A percentile compares a stretch with the other conserved stretches of the same genome.
Conservation (phyloP, 345 rosid genomes). For the Excoecaria agallocha region DNA sequence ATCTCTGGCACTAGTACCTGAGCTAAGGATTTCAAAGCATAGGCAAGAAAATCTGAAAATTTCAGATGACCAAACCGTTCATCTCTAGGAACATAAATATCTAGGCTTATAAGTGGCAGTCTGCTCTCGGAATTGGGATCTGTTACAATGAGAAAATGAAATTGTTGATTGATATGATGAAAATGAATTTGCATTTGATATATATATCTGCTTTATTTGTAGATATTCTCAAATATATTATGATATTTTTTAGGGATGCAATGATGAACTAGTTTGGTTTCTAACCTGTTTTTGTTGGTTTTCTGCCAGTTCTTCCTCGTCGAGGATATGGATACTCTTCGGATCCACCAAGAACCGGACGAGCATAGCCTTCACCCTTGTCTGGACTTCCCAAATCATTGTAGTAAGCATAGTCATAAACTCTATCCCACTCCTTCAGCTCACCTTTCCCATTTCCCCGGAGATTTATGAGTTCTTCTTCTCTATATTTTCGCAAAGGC, state of each 20-base stretch:
- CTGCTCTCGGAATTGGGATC: conserved; percentile 68
- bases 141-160: conserved; percentile 23
- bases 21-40: conserved; percentile 61
- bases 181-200: neutral
- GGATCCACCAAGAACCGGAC: conserved; percentile 80
- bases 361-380: conserved; percentile 47
- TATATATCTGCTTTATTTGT: too few relatives aligned
- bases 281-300: conserved; percentile 60
- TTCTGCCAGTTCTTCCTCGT: conserved; percentile 81
- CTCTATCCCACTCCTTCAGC: conserved; percentile 91
- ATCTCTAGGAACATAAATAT: conserved; percentile 88
- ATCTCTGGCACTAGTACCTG: conserved; percentile 71
- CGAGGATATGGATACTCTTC: conserved; percentile 70
- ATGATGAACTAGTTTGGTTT: neutral
- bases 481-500: conserved; percentile 55
- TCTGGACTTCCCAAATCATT: conserved; percentile 85
- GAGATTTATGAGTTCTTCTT: conserved; percentile 61
- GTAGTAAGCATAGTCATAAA: conserved; percentile 81
- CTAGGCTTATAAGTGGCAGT: conserved; percentile 59
- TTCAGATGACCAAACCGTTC: conserved; percentile 75
- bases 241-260: neutral
- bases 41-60: conserved; percentile 85
- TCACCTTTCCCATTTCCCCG: conserved; percentile 61
- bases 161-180: conserved; percentile 12
- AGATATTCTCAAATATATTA: neutral